phyloP scores from a whole-genome alignment of 1,139 yeast species.

The Yamadazyma atlantica region DNA sequence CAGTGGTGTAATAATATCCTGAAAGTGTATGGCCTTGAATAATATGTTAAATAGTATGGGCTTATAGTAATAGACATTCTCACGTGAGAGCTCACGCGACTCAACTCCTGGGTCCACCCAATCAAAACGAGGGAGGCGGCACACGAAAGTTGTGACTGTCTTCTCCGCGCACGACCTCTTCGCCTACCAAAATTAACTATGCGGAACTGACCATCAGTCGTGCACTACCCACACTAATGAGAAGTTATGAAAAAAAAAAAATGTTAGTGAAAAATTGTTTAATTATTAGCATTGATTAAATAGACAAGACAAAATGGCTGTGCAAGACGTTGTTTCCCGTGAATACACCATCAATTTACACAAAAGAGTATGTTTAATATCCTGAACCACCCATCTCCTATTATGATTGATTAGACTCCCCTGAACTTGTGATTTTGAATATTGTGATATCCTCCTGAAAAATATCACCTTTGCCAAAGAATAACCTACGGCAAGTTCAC shows the following conservation, averaged over 20 bases:
- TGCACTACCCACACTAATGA: conserved; percentile 4
- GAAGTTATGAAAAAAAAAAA: conserved; percentile 12
- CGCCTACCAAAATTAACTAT: no score
- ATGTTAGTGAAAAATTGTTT: conserved; percentile 4
- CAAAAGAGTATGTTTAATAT: conserved; percentile 81
- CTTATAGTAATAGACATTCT: no score
- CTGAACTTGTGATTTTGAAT: no score
- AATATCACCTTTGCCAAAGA: no score
- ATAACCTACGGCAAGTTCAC: no score
- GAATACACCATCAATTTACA: conserved; percentile 99
- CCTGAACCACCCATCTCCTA: no score
- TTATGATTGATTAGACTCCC: no score
- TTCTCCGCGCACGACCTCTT: no score
- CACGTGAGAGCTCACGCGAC: background rate
- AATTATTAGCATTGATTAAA: conserved; percentile 14
- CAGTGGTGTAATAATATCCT: conserved; percentile 21
- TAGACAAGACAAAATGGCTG: conserved; percentile 67
- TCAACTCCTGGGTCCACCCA: no score
- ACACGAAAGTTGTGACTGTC: background rate
- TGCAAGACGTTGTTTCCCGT: conserved; percentile 99
- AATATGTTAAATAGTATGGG: no score
- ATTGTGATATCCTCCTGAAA: no score
- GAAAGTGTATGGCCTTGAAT: conserved; percentile 27
- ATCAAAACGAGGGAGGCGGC: background rate
- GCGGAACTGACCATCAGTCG: background rate